Conservation (phyloP, 1,284 basidiomycete species). For the Ganoderma leucocontextum region DNA sequence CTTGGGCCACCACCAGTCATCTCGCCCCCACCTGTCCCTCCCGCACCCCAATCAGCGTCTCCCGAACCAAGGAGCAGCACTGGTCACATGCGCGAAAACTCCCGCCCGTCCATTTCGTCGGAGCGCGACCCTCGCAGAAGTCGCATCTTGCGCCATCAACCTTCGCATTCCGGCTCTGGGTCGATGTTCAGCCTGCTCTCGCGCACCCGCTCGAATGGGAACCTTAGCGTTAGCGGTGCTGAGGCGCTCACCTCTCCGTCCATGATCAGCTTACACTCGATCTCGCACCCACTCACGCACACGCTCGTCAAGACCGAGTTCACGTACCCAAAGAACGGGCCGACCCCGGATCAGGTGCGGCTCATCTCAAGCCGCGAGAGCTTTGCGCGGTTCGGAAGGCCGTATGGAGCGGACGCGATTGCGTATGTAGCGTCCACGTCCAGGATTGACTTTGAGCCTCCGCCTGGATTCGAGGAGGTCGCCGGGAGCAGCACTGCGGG, state of each 20-base stretch:
- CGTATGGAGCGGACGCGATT: slow-evolving; percentile 58
- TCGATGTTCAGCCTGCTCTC: slow-evolving; percentile 45
- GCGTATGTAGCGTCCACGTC: slow-evolving; percentile 49
- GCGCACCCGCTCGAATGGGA: slow-evolving; percentile 40
- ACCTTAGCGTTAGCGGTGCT: slow-evolving; percentile 31
- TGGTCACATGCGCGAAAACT: slow-evolving; percentile 33
- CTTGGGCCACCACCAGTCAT: slow-evolving; percentile 12
- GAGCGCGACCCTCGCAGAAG: slow-evolving; percentile 32
- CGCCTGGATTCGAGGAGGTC: slow-evolving; percentile 46
- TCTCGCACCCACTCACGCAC: slow-evolving; percentile 59
- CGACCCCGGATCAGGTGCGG: slow-evolving; percentile 61
- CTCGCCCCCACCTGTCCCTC: slow-evolving; percentile 21
- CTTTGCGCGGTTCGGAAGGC: slow-evolving; percentile 57
- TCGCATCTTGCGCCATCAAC: slow-evolving; percentile 31
- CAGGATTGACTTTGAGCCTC: slow-evolving; percentile 46
- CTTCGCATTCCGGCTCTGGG: slow-evolving; percentile 45
- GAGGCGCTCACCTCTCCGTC: slow-evolving; percentile 49
- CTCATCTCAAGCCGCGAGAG: slow-evolving; percentile 56
- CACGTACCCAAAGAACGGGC: slow-evolving; percentile 54
- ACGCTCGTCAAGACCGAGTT: slow-evolving; percentile 59
- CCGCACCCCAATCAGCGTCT: slow-evolving; percentile 8
- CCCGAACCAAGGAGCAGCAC: slow-evolving; percentile 25
- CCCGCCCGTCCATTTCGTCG: slow-evolving; percentile 32
- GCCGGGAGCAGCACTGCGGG: slow-evolving; percentile 20
- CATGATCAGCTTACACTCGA: slow-evolving; percentile 53